These are phyloP conservation scores for Brettanomyces custersianus DNA, from an alignment of 805 yeast species.

Conservation along the genomic window DNA sequence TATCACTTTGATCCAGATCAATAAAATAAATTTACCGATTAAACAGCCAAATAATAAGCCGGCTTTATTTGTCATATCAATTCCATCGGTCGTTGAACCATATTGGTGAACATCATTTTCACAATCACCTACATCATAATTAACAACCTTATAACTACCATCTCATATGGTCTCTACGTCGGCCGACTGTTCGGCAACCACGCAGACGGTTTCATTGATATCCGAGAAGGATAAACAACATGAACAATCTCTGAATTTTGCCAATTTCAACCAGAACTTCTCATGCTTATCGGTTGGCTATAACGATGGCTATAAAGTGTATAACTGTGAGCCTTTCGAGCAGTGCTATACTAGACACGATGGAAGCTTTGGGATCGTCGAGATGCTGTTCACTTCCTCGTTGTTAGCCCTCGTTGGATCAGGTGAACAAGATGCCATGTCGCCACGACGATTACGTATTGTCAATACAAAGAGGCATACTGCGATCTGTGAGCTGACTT, in stretches of 20 bases:
- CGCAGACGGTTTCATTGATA: background rate
- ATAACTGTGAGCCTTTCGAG: conserved; percentile 84
- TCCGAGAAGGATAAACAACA: background rate
- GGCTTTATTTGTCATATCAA: no score
- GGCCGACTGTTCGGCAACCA: background rate
- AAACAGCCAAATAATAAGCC: no score
- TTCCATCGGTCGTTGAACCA: no score
- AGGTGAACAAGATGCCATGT: conserved; percentile 63
- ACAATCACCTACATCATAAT: no score
- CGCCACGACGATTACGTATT: conserved; percentile 79
- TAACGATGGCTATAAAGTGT: conserved; percentile 57
- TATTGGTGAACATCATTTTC: no score
- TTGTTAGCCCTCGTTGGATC: conserved; percentile 76
- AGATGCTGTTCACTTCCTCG: conserved; percentile 86
- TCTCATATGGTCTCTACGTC: no score
- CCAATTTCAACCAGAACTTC: conserved; percentile 77
- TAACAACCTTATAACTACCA: no score
- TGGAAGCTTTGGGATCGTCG: conserved; percentile 67
- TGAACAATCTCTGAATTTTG: no score
- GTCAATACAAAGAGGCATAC: conserved; percentile 67
- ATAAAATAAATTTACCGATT: no score
- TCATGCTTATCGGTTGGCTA: conserved; percentile 73
- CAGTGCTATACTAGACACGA: conserved; percentile 44
- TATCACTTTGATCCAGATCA: no score
- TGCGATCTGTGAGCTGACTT: conserved; percentile 80